A percentile compares a stretch with the other conserved stretches of the same genome.
These are phyloP conservation scores for Ricinus communis DNA, from an alignment of 345 rosid species.

Conservation along the genomic window DNA sequence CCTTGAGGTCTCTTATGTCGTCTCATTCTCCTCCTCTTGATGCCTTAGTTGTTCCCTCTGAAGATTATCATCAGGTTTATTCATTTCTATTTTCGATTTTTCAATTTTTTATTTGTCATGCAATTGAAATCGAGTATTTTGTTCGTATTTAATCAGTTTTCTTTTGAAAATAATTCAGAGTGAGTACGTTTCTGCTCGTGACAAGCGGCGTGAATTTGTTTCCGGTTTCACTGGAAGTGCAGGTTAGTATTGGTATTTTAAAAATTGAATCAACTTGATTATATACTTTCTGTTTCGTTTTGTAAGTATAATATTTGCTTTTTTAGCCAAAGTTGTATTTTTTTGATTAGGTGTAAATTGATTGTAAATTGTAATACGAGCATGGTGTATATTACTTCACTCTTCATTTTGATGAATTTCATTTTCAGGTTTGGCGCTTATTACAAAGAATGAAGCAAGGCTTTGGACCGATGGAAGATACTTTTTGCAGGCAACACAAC, in stretches of 20 bases:
- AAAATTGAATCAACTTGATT: too few species aligned
- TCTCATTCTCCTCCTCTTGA: constrained; percentile 91
- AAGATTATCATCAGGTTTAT: constrained; percentile 87
- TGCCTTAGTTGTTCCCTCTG: constrained; percentile 82
- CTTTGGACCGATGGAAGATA: constrained; percentile 96
- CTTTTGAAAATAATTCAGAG: constrained; percentile 45
- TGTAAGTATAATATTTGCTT: background rate
- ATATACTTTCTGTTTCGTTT: background rate
- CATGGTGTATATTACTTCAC: too few species aligned
- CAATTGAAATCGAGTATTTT: background rate
- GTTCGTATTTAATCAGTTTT: too few species aligned
- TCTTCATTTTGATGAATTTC: constrained; percentile 7
- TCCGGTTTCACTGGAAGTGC: constrained; percentile 96
- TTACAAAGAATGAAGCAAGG: constrained; percentile 69
- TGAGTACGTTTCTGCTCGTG: constrained; percentile 85
- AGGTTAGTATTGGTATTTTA: constrained; percentile 36
- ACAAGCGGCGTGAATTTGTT: constrained; percentile 81
- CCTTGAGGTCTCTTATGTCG: constrained; percentile 81
- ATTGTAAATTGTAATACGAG: too few species aligned
- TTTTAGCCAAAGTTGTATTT: too few species aligned
- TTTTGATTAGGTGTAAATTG: background rate
- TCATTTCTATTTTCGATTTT: background rate
- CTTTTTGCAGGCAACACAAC: constrained; percentile 77
- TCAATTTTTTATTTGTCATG: background rate
- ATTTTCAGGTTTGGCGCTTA: constrained; percentile 71